Evolutionary conservation across 805 yeast genomes (phyloP), one percentile per base, ranked within the genome.

Genomic region (Saccharomycopsis sp.): DNA sequence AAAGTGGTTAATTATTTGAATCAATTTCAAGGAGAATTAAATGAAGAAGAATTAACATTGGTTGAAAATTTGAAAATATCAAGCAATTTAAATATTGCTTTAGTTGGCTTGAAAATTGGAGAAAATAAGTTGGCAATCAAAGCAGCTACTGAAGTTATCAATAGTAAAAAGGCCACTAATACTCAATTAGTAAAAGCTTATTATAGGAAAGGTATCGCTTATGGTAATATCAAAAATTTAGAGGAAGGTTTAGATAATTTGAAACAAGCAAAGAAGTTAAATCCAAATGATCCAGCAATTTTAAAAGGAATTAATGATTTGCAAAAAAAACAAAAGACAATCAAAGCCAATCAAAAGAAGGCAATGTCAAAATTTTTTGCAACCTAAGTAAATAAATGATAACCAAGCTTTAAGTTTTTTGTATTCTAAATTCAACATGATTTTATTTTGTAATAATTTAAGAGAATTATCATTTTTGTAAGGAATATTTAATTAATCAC

Each of bases 191-290:
- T 94, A 14, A 88, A 88, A 64, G 96, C 96, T 0, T 63, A 74
- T 33, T 88, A 78, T 65, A 78, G 97, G 58, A 77, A 89, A 58
- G 96, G 94, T 28, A 63, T 71, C 54, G 95, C 92, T 1, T 70
- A 76, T 52, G 59, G 74, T 45, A 60, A 70, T 6, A 62, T 68
- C 18, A 79, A 79, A 53, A 78, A 83, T 53, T 79, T 76, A 40
- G 89, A 79, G 23, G 70, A 66, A 42, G 94, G 95, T 0, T 62
- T 79, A 37, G 60, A 57, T 10, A 80, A 79, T 46, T 69, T 87
- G 42, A 72, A 76, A 49, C 64, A 67, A 45, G 96, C 96, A 0
- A 59, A 74, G 20, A 60, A 66, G 41, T 59, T 71, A 30, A 72
- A 79, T 26, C 94, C 92, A 26, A 62, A 64, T 18, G 96, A 88